Evolutionary conservation across 768 basidiomycete genomes (phyloP).

Genomic region (Tephrocybe rancida): DNA sequence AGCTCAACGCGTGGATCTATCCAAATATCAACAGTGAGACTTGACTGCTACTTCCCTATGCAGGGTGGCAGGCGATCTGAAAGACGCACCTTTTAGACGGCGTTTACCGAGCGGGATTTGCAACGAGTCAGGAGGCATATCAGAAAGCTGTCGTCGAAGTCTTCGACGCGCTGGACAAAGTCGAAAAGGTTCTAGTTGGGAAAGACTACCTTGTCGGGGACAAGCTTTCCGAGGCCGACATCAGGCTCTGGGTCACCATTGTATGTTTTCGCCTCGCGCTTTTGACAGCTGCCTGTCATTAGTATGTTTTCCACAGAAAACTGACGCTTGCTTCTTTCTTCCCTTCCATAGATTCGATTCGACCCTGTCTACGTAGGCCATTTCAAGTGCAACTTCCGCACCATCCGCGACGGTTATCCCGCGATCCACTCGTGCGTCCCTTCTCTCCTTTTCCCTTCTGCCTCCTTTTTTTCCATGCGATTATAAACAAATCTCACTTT

Average conservation of each 20-base stretch:
- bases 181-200: conserved; percentile 76
- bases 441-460: neutral
- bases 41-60: neutral
- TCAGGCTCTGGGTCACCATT: conserved; percentile 92
- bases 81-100: conserved; percentile 53
- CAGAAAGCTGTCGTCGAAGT: conserved; percentile 72
- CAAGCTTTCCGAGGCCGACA: conserved; percentile 80
- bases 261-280: conserved; percentile 33
- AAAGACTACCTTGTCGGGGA: conserved; percentile 87
- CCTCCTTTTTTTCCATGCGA: neutral
- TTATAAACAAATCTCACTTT: neutral
- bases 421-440: conserved; percentile 6
- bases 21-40: conserved; percentile 78
- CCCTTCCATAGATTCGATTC: conserved; percentile 66
- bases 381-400: conserved; percentile 92
- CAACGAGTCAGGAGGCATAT: conserved; percentile 80
- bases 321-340: neutral
- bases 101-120: conserved; percentile 91
- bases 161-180: conserved; percentile 77
- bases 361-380: conserved; percentile 89
- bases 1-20: conserved; percentile 85
- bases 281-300: neutral
- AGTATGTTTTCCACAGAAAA: neutral
- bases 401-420: conserved; percentile 79
- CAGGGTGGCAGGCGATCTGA: neutral